Base-by-base conservation (phyloP, 2,329 filamentous ascomycete species). In the Mariannaea elegans region DNA sequence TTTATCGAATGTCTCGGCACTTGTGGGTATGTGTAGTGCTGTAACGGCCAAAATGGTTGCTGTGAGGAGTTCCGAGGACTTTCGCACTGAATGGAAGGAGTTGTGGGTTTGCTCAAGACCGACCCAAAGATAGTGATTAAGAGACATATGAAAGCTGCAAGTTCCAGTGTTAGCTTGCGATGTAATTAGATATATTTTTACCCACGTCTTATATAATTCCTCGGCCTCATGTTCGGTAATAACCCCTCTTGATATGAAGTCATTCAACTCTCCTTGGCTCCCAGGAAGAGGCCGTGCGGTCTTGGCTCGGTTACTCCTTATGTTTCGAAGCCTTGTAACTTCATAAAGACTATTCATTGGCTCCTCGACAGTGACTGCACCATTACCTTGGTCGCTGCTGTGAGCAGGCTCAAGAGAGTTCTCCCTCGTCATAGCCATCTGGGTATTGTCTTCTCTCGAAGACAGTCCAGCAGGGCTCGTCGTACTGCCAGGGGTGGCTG, bases 1-100 rank as follows among this genome's bases (percentile, higher is more conserved):
- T 18, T 56, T 75, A 21, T 84, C 82, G 10, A 60, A 62, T 1
- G 53, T 64, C 21, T 56, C 54, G 6, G 81, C 82, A 49, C 79
- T 81, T 38, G 80, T 80, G 2, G 85, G 83, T 36, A 87, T 83
- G 67, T 89, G 86, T 3, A 88, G 76, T 0, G 85, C 84, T 2
- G 85, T 81, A 6, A 89, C 85, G 0, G 85, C 83, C 44, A 87
- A 77, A 38, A 88, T 84, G 3, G 84, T 83, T 4, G 84, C 81
- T 1, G 84, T 82, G 10, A 88, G 76, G 12, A 87, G 73, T 1
- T 83, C 81, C 1, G 86, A 88, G 10, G 84, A 82, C 46, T 81
- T 78, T 36, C 85, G 80, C 10, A 87, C 79, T 1, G 81, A 81
- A 4, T 76, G 76, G 38, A 86, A 71, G 50, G 79, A 78, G 12